These are phyloP conservation scores for Pythium oligandrum DNA, from an alignment of 352 stramenopile species.

Conservation along the genomic window DNA sequence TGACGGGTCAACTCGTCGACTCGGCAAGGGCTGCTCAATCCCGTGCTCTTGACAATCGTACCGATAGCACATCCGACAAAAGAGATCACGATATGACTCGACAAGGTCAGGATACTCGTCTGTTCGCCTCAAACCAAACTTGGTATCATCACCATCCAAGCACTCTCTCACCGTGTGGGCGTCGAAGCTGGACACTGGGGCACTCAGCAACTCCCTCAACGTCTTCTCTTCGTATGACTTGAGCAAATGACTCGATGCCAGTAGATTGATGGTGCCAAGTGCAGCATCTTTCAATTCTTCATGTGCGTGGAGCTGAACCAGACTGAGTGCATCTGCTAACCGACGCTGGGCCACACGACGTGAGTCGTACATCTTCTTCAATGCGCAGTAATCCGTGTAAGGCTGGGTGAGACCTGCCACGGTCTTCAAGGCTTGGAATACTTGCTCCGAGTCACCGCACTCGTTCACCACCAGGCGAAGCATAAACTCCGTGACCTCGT, in stretches of 20 bases:
- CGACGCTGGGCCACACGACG: conserved; percentile 18
- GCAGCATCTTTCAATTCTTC: too few species aligned
- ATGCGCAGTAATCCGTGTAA: conserved; percentile 38
- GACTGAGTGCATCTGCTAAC: conserved; percentile 1
- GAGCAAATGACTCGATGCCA: too few species aligned
- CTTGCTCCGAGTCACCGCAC: conserved; percentile 38
- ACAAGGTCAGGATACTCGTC: too few species aligned
- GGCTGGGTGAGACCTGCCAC: conserved; percentile 27
- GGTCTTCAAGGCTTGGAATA: conserved; percentile 40
- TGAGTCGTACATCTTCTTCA: conserved; percentile 32
- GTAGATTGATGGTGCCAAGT: too few species aligned
- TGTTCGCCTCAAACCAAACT: neutral
- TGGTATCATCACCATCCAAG: too few species aligned
- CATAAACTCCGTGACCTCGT: conserved; percentile 59
- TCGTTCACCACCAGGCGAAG: conserved; percentile 41
- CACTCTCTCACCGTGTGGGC: too few species aligned
- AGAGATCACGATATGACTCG: conserved; percentile 81
- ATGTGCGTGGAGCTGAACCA: too few species aligned
- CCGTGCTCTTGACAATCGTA: conserved; percentile 91
- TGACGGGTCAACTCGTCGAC: conserved; percentile 40
- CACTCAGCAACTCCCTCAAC: too few species aligned
- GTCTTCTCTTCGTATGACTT: too few species aligned
- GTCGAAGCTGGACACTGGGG: too few species aligned
- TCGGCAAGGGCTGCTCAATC: conserved; percentile 55
- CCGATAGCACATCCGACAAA: conserved; percentile 86